Evolutionary conservation across 108 stramenopile species (phyloP), one percentile per base, ranked within the genome.

Genomic region (Pseudonitzschia multiseries): DNA sequence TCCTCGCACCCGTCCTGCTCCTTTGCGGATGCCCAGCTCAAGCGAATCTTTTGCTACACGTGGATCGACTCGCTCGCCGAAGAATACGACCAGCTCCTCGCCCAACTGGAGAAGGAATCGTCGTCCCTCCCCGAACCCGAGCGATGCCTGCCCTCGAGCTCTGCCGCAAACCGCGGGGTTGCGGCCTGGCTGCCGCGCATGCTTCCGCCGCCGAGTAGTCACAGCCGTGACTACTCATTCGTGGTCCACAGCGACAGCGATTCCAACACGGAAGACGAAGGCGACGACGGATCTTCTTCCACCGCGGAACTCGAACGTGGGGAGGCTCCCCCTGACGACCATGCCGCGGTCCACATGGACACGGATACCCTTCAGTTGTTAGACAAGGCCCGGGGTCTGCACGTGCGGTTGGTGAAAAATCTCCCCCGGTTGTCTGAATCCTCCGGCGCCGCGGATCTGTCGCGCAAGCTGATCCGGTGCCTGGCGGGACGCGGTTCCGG

Each of bases 41-140:
- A 70, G 43, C 76, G 84, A 48, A 87, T 92, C 68, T 95, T 92
- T 76, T 81, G 87, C 27, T 92, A 89, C 61, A 87, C 88, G 13
- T 95, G 91, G 91, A 44, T 84, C 26, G 79, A 88, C 26, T 60
- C 80, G 0, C 44, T 92, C 26, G 71, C 81, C 52, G 68, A 76
- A 61, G 86, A 87, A 18, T 87, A 64, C 28, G 10, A 33, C 29
- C 20, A 15, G 10, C 29, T 59, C 10, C 18, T 18, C 4, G 13
- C 46, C 18, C 46, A 8, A 10, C 18, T 48, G 46, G 1, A 14
- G 10, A 9, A 56, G 1, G 46, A 48, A 14, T 36, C 36, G 36
- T 6, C 6, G 36, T 36, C 36, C 36, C 36, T 36, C 36, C 36
- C 36, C 36, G 36, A n/a, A n/a, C n/a, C n/a, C n/a, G n/a, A n/a